Percentiles rank a stretch among this genome's conserved stretches.
Evolutionary conservation across 805 yeast species (phyloP).

Genomic region (Wickerhamomyces strasburgensis): DNA sequence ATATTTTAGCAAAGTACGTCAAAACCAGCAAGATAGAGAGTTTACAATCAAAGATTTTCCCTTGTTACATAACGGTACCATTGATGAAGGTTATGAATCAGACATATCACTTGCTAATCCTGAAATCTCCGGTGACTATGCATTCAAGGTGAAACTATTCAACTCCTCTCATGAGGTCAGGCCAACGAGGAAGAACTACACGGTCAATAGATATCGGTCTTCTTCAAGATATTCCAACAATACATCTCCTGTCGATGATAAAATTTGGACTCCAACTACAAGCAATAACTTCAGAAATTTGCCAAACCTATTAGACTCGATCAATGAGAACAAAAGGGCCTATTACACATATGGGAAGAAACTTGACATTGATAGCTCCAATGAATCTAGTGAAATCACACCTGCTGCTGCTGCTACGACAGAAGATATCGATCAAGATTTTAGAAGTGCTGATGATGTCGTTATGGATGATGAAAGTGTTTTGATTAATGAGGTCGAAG

Average conservation of each 20-base stretch:
- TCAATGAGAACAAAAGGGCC: conserved; percentile 25
- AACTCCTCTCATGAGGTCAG: conserved; percentile 26
- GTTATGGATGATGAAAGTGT: conserved; percentile 6
- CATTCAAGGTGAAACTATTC: conserved; percentile 41
- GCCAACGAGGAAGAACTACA: conserved; percentile 15
- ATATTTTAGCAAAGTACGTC: conserved; percentile 28
- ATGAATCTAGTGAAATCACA: conserved; percentile 7
- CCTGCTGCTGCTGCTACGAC: neutral
- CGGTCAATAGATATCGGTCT: neutral
- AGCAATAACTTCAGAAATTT: conserved; percentile 36
- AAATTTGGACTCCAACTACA: conserved; percentile 41
- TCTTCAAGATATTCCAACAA: neutral
- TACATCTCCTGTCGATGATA: conserved; percentile 14
- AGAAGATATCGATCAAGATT: neutral
- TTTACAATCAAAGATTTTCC: conserved; percentile 32
- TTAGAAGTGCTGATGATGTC: conserved; percentile 3
- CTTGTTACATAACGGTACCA: conserved; percentile 27
- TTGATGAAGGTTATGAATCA: conserved; percentile 37
- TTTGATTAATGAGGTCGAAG: too few species aligned
- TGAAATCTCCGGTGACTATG: conserved; percentile 42
- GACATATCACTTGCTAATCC: conserved; percentile 51
- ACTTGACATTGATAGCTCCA: conserved; percentile 10
- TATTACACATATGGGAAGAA: conserved; percentile 28
- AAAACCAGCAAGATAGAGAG: conserved; percentile 8
- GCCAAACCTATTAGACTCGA: conserved; percentile 31